These are phyloP conservation scores for Hyphodiscus sp. DNA, from an alignment of 2,329 filamentous ascomycete genomes.

Conservation along the genomic window DNA sequence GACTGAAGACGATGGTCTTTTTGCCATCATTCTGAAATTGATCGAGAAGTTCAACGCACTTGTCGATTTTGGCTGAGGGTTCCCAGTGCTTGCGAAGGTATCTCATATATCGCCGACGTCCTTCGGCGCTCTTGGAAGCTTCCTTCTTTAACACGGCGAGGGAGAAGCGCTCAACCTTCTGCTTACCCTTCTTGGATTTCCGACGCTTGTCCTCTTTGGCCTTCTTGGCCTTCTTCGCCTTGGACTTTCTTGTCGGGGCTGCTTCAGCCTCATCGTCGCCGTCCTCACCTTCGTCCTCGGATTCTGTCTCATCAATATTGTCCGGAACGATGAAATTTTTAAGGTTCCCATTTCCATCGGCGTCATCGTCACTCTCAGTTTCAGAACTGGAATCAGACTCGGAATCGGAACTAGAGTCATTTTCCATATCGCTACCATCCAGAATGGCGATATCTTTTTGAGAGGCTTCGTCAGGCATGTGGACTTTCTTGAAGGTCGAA, in stretches of 20 bases:
- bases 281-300: slow-evolving; percentile 21
- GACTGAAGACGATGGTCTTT: slow-evolving; percentile 77
- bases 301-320: slow-evolving; percentile 30
- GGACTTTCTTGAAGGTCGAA: slow-evolving; percentile 64
- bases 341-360: slow-evolving; percentile 37
- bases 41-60: slow-evolving; percentile 57
- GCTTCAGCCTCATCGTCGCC: slow-evolving; percentile 25
- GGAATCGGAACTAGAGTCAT: slow-evolving; percentile 26
- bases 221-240: slow-evolving; percentile 34
- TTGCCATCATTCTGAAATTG: slow-evolving; percentile 43
- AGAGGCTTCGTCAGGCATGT: slow-evolving; percentile 48
- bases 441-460: slow-evolving; percentile 11
- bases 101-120: slow-evolving; percentile 65
- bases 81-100: slow-evolving; percentile 66
- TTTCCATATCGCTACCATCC: slow-evolving; percentile 27
- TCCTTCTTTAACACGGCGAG: slow-evolving; percentile 63
- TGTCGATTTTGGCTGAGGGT: slow-evolving; percentile 68
- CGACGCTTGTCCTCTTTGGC: slow-evolving; percentile 29
- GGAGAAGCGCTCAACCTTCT: slow-evolving; percentile 34
- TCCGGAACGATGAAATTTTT: slow-evolving; percentile 50
- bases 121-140: slow-evolving; percentile 54
- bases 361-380: slow-evolving; percentile 32
- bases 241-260: slow-evolving; percentile 32
- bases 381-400: slow-evolving; percentile 24
- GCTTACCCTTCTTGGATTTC: slow-evolving; percentile 34